Evolutionary conservation across 495 filamentous ascomycete genomes (phyloP).

Genomic region (Daldinia childiae): DNA sequence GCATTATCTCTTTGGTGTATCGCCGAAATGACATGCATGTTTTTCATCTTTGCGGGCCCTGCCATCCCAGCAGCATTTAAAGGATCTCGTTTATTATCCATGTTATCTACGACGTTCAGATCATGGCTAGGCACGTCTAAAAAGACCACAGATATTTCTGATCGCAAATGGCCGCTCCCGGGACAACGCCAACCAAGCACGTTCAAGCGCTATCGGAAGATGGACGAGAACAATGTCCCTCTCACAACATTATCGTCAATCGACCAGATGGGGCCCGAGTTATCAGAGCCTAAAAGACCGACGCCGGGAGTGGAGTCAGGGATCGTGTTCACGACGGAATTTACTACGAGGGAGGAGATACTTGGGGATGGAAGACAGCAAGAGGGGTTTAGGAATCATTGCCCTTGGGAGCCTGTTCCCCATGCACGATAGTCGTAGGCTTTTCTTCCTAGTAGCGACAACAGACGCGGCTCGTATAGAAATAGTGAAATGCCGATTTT

Average conservation of each 20-base stretch:
- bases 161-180: neutral
- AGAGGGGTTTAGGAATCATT: neutral
- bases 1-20: conserved; percentile 11
- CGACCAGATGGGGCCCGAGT: neutral
- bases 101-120: neutral
- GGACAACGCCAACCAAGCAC: neutral
- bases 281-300: neutral
- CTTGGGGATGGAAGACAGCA: neutral
- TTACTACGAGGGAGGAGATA: neutral
- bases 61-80: conserved; percentile 41
- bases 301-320: neutral
- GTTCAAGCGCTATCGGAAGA: neutral
- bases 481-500: neutral
- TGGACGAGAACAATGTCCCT: neutral
- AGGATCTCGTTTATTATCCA: neutral
- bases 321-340: neutral
- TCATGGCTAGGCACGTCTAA: neutral
- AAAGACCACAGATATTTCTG: neutral
- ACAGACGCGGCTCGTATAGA: neutral
- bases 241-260: neutral
- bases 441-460: neutral
- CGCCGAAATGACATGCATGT: conserved; percentile 13
- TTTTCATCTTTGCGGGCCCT: conserved; percentile 31
- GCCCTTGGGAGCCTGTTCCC: neutral
- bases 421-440: neutral